Evolutionary conservation across 176 grass and related monocot species (phyloP), one percentile per base, ranked within the genome.

Genomic region (Musa beccarii): DNA sequence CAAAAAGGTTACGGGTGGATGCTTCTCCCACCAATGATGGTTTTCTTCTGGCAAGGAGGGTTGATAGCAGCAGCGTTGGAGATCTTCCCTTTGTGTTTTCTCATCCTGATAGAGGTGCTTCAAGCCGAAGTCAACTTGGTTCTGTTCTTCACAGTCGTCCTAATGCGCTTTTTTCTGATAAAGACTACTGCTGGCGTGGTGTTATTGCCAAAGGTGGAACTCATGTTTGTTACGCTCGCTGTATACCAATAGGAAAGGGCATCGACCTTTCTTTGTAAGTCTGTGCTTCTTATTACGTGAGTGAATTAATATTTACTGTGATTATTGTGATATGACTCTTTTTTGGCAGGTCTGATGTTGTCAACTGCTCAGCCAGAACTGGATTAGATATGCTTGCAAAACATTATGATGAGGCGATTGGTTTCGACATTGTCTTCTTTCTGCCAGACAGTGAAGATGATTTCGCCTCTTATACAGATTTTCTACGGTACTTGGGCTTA

Each of bases 391-490:
- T 89, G 83, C 80, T 99, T 16, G 79, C 84, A 1, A 90, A 87
- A 56, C 95, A 94, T 51, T 99, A 91, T 69, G 75, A 81, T 0
- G 90, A 99, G 49, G 84, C 90, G 51, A 65, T 77, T 22, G 90
- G 88, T 11, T 99, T 94, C 77, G 95, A 94, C 17, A 82, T 93
- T 69, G 80, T 91, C 19, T 92, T 87, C 59, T 99, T 99, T 76
- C 79, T 94, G 75, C 95, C 95, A 74, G 90, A 94, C 63, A 87
- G 88, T 13, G 95, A 99, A 85, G 90, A 86, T 13, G 95, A 99
- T 51, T 94, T 99, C 1, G 76, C 92, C 68, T 92, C 95, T n/a
- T 99, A 99, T 69, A 99, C 90, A 49, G 95, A 99, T 66, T 94
- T 99, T 69, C 79, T 99, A 67, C 84, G 80, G 34, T 99, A 99